Evolutionary conservation across 1,284 basidiomycete genomes (phyloP).

Genomic region (Cystobasidium sp.): DNA sequence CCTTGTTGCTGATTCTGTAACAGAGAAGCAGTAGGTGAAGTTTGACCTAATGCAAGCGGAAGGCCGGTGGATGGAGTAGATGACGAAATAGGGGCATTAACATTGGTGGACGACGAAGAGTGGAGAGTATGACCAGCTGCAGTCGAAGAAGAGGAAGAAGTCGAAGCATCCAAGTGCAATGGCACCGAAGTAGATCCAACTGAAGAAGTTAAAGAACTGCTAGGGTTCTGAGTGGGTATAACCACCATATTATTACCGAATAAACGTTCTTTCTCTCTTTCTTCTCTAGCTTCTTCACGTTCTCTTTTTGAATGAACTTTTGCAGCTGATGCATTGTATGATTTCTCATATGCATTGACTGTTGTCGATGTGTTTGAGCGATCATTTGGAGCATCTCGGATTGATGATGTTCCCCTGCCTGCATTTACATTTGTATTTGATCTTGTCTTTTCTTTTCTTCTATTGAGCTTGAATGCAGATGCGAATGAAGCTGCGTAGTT

Average conservation of each 20-base stretch:
- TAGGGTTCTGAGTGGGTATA: not conserved
- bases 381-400: not conserved
- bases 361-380: not conserved
- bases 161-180: not conserved
- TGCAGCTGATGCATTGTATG: constrained; percentile 5
- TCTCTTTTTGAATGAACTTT: constrained; percentile 18
- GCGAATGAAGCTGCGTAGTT: too few relatives aligned
- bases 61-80: not conserved
- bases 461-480: too few relatives aligned
- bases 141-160: not conserved
- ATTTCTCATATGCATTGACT: constrained; percentile 7
- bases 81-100: too few relatives aligned
- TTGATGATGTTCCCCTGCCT: too few relatives aligned
- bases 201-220: not conserved
- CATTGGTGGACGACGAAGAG: too few relatives aligned
- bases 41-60: not conserved
- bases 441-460: too few relatives aligned
- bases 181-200: not conserved
- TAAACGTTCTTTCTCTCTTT: constrained; percentile 6
- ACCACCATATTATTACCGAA: constrained; percentile 13
- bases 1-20: not conserved
- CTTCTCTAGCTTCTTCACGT: constrained; percentile 16
- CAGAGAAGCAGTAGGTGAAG: not conserved
- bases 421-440: too few relatives aligned
- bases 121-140: too few relatives aligned